Conservation (phyloP, 164 flowering plant genomes). For the Nymphaea thermarum region DNA sequence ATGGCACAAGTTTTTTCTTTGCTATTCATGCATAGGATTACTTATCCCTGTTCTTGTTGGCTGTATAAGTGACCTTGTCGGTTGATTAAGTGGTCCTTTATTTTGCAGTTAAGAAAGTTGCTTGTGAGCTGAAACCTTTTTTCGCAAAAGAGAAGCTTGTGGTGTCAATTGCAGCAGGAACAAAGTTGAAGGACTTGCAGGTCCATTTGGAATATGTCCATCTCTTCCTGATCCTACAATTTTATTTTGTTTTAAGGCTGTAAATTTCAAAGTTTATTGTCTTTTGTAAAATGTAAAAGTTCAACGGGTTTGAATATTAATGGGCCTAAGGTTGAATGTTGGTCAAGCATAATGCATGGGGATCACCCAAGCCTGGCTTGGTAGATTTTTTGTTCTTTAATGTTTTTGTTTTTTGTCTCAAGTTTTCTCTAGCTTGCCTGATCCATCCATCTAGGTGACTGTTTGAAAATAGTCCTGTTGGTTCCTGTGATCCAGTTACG, state of each 20-base stretch:
- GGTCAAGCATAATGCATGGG: background rate
- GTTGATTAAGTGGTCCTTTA: background rate
- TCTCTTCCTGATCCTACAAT: background rate
- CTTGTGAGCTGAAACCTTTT: slow-evolving; percentile 48
- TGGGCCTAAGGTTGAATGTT: background rate
- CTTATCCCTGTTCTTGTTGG: too few relatives aligned
- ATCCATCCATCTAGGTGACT: background rate
- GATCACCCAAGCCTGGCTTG: background rate
- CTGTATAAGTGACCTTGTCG: background rate
- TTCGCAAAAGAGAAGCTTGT: slow-evolving; percentile 69
- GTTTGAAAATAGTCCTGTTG: too few relatives aligned
- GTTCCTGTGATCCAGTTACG: too few relatives aligned
- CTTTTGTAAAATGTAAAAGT: background rate
- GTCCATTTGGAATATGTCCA: slow-evolving; percentile 14
- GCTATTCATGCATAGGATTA: too few relatives aligned
- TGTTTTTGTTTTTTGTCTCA: background rate
- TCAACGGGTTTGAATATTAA: background rate
- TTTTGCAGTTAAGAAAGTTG: slow-evolving; percentile 59
- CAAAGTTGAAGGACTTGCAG: slow-evolving; percentile 77
- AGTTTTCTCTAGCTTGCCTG: background rate
- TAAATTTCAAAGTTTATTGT: background rate
- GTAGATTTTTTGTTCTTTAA: too few relatives aligned
- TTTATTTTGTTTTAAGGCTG: background rate
- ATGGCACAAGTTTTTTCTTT: too few relatives aligned
- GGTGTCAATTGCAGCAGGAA: slow-evolving; percentile 90